Percentiles rank a stretch among this genome's conserved stretches.
Conservation (phyloP, 2,329 filamentous ascomycete species). For the Fusarium metavorans region DNA sequence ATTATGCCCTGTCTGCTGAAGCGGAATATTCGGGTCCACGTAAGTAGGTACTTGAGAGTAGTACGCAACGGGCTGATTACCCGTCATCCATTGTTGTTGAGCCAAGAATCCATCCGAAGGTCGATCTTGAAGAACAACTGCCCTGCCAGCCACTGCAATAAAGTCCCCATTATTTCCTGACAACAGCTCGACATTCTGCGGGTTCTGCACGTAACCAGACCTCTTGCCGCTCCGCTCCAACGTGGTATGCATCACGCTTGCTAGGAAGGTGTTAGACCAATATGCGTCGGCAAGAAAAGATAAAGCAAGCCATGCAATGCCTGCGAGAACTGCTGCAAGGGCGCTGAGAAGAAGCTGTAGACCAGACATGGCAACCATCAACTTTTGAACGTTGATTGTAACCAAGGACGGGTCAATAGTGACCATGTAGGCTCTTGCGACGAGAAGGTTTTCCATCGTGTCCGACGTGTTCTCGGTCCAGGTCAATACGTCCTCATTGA, state of each 20-base stretch:
- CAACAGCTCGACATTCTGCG: neutral
- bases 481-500: slow-evolving; percentile 8
- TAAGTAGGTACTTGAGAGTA: neutral
- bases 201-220: slow-evolving; percentile 21
- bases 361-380: slow-evolving; percentile 30
- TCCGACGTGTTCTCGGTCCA: slow-evolving; percentile 6
- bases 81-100: neutral
- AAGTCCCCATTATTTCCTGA: neutral
- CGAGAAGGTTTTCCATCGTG: neutral
- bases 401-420: slow-evolving; percentile 24
- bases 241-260: slow-evolving; percentile 26
- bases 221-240: neutral
- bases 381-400: slow-evolving; percentile 20
- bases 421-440: slow-evolving; percentile 20
- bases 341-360: slow-evolving; percentile 22
- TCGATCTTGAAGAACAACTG: neutral
- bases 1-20: neutral
- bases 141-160: neutral
- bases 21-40: neutral
- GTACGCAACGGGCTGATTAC: neutral
- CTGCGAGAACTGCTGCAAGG: slow-evolving; percentile 11
- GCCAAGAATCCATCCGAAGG: neutral
- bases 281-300: slow-evolving; percentile 20
- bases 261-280: slow-evolving; percentile 25
- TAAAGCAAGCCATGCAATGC: slow-evolving; percentile 13